Evolutionary conservation across 1,139 yeast genomes (phyloP).

Genomic region (Yamadazyma kanchanaburiensis): DNA sequence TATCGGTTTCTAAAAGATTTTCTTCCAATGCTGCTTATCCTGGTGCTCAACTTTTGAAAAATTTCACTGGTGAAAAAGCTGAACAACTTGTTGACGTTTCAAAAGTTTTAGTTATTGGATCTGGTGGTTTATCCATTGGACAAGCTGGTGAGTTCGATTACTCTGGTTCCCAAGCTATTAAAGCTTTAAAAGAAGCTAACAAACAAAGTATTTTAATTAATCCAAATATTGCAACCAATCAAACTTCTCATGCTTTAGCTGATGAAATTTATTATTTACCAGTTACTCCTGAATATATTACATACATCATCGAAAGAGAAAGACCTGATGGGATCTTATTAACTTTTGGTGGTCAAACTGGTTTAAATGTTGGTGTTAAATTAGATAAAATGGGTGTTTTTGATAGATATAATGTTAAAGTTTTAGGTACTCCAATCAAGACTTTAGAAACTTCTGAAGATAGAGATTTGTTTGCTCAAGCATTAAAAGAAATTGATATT

Average conservation of each 20-base stretch:
- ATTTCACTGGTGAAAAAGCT: constrained; percentile 29
- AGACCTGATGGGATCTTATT: constrained; percentile 92
- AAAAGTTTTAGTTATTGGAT: constrained; percentile 89
- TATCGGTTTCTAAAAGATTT: not conserved
- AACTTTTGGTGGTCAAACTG: constrained; percentile 99
- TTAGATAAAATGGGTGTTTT: constrained; percentile 92
- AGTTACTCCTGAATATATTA: constrained; percentile 93
- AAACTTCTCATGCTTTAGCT: constrained; percentile 92
- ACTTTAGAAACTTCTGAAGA: constrained; percentile 96
- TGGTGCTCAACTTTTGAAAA: constrained; percentile 39
- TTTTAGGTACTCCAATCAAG: constrained; percentile 93
- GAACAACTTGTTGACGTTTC: constrained; percentile 71
- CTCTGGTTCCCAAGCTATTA: constrained; percentile 96
- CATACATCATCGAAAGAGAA: constrained; percentile 91
- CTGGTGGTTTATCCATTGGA: constrained; percentile 97
- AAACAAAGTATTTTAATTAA: constrained; percentile 84
- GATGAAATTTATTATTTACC: constrained; percentile 95
- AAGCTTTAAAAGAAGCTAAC: constrained; percentile 89
- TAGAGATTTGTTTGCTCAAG: constrained; percentile 92
- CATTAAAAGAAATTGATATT: constrained; percentile 87
- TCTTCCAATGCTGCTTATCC: constrained; percentile 22
- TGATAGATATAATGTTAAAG: constrained; percentile 87
- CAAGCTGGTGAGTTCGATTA: constrained; percentile 99
- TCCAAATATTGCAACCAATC: constrained; percentile 97
- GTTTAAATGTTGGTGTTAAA: constrained; percentile 90